Conservation (phyloP, 768 basidiomycete species). For the Udeniomyces megalosporus region DNA sequence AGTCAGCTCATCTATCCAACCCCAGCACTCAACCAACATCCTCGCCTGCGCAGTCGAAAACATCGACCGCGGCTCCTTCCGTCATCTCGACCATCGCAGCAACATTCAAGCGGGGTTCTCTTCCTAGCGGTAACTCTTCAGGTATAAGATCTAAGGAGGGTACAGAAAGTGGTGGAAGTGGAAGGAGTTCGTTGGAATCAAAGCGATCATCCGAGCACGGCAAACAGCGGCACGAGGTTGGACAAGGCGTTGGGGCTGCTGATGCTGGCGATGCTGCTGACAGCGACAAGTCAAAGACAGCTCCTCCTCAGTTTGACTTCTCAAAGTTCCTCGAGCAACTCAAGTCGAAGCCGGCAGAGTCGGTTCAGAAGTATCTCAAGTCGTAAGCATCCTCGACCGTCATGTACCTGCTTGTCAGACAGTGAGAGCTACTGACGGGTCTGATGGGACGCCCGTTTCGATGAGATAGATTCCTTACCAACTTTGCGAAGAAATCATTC, state of each 20-base stretch:
- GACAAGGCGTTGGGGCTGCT: neutral
- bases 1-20: too few relatives aligned
- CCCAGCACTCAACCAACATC: too few relatives aligned
- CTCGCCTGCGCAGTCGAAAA: too few relatives aligned
- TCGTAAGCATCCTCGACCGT: constrained; percentile 44
- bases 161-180: neutral
- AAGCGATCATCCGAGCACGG: neutral
- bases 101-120: too few relatives aligned
- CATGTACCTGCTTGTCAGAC: neutral
- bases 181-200: neutral
- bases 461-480: constrained; percentile 64
- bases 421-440: neutral
- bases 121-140: too few relatives aligned
- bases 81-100: too few relatives aligned
- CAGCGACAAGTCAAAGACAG: neutral
- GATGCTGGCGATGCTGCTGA: neutral
- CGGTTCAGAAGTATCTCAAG: constrained; percentile 83
- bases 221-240: neutral
- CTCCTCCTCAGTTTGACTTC: constrained; percentile 11
- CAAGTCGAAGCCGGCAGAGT: constrained; percentile 70
- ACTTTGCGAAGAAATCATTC: constrained; percentile 81
- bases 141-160: neutral
- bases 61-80: too few relatives aligned
- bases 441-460: neutral
- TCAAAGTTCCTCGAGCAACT: constrained; percentile 73